These are phyloP conservation scores for Volvox carteri DNA, from an alignment of 163 green algal genomes.

Conservation along the genomic window DNA sequence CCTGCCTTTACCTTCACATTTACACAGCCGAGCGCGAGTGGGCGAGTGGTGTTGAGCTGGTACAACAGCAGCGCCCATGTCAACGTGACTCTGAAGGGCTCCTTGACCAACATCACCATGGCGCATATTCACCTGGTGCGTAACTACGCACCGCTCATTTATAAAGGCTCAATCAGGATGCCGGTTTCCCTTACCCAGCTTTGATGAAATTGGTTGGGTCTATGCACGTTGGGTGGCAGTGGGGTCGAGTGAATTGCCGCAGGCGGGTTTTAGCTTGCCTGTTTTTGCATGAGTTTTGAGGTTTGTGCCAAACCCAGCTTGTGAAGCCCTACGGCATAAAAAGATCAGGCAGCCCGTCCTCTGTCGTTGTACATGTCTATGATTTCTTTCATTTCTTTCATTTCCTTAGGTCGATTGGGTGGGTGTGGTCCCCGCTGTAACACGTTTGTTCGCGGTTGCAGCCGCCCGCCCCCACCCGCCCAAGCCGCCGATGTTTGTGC, in stretches of 20 bases:
- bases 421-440: background rate
- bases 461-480: no score
- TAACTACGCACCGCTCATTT: background rate
- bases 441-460: background rate
- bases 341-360: no score
- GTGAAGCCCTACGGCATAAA: no score
- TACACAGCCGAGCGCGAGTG: background rate
- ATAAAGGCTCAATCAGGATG: background rate
- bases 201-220: background rate
- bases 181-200: no score
- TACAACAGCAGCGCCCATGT: background rate
- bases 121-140: slow-evolving; percentile 21
- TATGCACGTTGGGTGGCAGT: background rate
- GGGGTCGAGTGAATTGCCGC: background rate
- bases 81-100: background rate
- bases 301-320: background rate
- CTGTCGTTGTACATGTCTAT: background rate
- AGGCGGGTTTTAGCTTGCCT: background rate
- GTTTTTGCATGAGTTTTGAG: background rate
- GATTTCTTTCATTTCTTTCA: background rate
- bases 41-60: background rate
- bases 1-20: no score
- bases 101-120: slow-evolving; percentile 18
- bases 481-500: background rate
- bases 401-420: background rate